Percentiles rank a stretch among this genome's conserved stretches.
These are phyloP conservation scores for Lupinus albus DNA, from an alignment of 306 rosid species.

Conservation along the genomic window DNA sequence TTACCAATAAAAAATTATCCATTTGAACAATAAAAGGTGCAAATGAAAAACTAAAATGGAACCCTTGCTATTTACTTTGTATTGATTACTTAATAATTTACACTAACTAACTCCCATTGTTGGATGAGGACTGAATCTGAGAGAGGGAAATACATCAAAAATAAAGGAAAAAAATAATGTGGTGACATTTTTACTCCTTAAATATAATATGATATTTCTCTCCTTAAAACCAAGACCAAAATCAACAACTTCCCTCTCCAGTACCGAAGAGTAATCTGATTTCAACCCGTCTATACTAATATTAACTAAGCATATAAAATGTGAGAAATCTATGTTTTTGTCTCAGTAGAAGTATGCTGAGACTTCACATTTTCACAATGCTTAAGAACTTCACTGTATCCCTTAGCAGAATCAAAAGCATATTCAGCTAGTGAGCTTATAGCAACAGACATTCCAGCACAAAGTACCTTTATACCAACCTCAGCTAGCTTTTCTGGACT, in stretches of 20 bases:
- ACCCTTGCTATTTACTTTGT: constrained; percentile 43
- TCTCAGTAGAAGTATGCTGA: constrained; percentile 36
- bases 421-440: constrained; percentile 70
- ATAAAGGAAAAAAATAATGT: no score
- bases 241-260: no score
- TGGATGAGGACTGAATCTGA: no score
- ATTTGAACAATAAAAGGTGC: constrained; percentile 26
- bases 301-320: constrained; percentile 20
- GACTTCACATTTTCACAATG: constrained; percentile 59
- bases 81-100: constrained; percentile 44
- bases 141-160: no score
- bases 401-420: constrained; percentile 62
- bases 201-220: no score
- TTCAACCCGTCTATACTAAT: constrained; percentile 20
- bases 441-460: constrained; percentile 83
- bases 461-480: constrained; percentile 72
- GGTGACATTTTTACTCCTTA: no score
- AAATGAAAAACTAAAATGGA: constrained; percentile 23
- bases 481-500: constrained; percentile 75
- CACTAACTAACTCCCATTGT: constrained; percentile 35
- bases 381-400: constrained; percentile 61
- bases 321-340: constrained; percentile 31
- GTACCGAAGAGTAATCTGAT: no score
- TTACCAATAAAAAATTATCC: not conserved
- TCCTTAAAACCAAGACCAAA: no score